A percentile compares a stretch with the other conserved stretches of the same genome.
These are phyloP conservation scores for Xylaria polymorpha DNA, from an alignment of 2,329 filamentous ascomycete genomes.

Conservation along the genomic window DNA sequence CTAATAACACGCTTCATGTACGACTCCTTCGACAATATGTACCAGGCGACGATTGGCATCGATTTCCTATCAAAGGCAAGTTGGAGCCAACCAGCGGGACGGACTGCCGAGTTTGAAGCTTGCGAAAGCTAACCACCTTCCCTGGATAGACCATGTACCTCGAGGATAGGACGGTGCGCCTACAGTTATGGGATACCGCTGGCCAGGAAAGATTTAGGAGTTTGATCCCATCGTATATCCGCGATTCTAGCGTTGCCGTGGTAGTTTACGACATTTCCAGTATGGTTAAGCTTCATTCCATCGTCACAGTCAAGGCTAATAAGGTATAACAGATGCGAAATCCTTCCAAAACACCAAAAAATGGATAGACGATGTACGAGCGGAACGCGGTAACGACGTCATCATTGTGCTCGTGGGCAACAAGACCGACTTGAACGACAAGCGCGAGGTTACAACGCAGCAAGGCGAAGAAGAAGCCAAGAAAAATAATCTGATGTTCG, in stretches of 20 bases:
- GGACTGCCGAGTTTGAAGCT: slow-evolving; percentile 10
- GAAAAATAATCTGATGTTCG: slow-evolving; percentile 98
- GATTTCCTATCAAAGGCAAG: slow-evolving; percentile 97
- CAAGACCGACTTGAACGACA: slow-evolving; percentile 99
- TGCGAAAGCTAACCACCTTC: slow-evolving; percentile 31
- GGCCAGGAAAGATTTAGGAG: slow-evolving; percentile 98
- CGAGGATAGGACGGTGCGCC: slow-evolving; percentile 94
- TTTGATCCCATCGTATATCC: slow-evolving; percentile 97
- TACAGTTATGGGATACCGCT: slow-evolving; percentile 98
- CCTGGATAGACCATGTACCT: slow-evolving; percentile 91
- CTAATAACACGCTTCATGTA: slow-evolving; percentile 99
- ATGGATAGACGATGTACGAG: slow-evolving; percentile 98
- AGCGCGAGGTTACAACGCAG: slow-evolving; percentile 94
- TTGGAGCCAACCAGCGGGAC: neutral
- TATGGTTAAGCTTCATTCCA: slow-evolving; percentile 52
- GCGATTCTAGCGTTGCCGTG: slow-evolving; percentile 96
- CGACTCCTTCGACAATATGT: slow-evolving; percentile 99
- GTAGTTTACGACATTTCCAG: slow-evolving; percentile 99
- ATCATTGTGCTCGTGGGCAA: slow-evolving; percentile 99
- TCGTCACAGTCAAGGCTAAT: slow-evolving; percentile 30
- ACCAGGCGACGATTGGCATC: slow-evolving; percentile 99
- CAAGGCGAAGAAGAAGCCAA: slow-evolving; percentile 98
- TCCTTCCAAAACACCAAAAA: slow-evolving; percentile 99
- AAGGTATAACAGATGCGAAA: slow-evolving; percentile 74
- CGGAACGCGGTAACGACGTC: slow-evolving; percentile 96